Base-by-base conservation (phyloP, 768 basidiomycete species). In the Pisolithus albus region DNA sequence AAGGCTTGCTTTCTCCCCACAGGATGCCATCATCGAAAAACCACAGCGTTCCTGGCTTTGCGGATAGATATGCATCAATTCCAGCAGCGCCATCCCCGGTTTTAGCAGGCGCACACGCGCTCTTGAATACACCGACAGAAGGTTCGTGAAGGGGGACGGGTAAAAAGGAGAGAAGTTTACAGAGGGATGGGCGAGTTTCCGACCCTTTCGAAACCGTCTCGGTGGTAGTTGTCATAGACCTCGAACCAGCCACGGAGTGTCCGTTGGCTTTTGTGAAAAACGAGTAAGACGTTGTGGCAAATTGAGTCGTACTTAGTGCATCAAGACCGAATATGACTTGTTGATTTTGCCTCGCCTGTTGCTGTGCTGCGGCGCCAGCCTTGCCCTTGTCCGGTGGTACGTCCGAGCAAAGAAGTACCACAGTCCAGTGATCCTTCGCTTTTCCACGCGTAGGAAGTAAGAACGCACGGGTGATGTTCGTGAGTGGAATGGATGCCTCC, bases 291-390 rank as follows among this genome's bases (percentile, higher is more conserved):
- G 75, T 75, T 0, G 72, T 78, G 2, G 74, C 73, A n/a, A 81
- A 70, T 2, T 74, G 54, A 0, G 75, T 54, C 0, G 80, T 45
- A 21, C 74, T 70, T 24, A 70, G 65, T 1, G 86, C 84, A 60
- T 88, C 88, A 18, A 85, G 59, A 0, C 86, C 86, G 60, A 88
- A 87, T 16, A 86, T 82, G 49, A 90, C 63, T 62, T 86, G 84
- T 9, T 73, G 74, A 5, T 67, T 34, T 5, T 34, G 34, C 34
- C 11, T 34, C 15, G 34, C 11, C 11, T 34, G 34, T 11, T 34
- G 57, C 5, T 70, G 48, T n/a, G 68, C 56, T 10, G 70, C 53
- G 10, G 68, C 61, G 15, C 67, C 54, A 48, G 73, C 72, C 39
- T 65, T 70, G n/a, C 54, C 65, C 46, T 74, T 75, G 30, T 76